These are phyloP conservation scores for Perkinsus chesapeaki DNA, from an alignment of 169 alveolate species.

Conservation along the genomic window DNA sequence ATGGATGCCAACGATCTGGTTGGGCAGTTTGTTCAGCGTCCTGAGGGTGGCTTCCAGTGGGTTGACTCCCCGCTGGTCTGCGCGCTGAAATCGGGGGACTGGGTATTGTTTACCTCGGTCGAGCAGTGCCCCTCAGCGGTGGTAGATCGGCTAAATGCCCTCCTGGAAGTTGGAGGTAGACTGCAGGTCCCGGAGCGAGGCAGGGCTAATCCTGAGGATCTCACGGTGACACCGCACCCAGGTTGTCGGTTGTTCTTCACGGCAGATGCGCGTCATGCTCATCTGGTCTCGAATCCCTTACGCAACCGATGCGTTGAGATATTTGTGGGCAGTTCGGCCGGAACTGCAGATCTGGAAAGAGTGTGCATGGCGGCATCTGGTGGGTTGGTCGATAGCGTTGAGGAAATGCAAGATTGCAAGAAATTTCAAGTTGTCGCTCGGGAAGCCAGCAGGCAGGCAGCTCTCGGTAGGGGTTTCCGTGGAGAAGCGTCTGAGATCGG, in stretches of 20 bases:
- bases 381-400: slow-evolving; percentile 12
- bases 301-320: slow-evolving; percentile 81
- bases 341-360: not conserved
- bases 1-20: slow-evolving; percentile 61
- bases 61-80: slow-evolving; percentile 73
- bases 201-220: slow-evolving; percentile 58
- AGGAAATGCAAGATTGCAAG: not conserved
- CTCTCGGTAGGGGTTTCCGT: not conserved
- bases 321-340: slow-evolving; percentile 22
- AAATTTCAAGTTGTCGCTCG: not conserved
- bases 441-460: not conserved
- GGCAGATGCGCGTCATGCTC: slow-evolving; percentile 42
- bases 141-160: slow-evolving; percentile 83
- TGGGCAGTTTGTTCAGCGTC: slow-evolving; percentile 63
- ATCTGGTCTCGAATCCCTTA: slow-evolving; percentile 68
- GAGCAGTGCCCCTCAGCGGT: slow-evolving; percentile 82
- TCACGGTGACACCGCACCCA: slow-evolving; percentile 65
- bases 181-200: slow-evolving; percentile 48
- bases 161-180: slow-evolving; percentile 73
- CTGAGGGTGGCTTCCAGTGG: slow-evolving; percentile 28
- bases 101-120: slow-evolving; percentile 79
- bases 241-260: slow-evolving; percentile 80
- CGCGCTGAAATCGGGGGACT: slow-evolving; percentile 80
- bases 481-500: not conserved
- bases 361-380: not conserved